Evolutionary conservation across 495 filamentous ascomycete species (phyloP).

Genomic region (Xanthoparmelia taractica): DNA sequence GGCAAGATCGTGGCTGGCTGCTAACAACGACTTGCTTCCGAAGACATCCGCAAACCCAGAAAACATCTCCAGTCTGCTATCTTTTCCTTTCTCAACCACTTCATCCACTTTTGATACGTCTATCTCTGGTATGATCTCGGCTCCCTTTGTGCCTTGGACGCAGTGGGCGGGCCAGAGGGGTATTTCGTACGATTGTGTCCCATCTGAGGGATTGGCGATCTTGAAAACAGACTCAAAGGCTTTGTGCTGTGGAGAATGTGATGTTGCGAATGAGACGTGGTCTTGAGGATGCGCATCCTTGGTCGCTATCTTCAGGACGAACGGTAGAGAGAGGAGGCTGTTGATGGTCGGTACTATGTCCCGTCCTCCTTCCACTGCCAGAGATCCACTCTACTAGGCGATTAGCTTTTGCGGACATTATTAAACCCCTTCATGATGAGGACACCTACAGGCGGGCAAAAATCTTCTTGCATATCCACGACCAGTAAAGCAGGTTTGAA

Average conservation of each 20-base stretch:
- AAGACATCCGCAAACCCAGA: constrained; percentile 77
- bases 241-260: constrained; percentile 60
- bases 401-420: constrained; percentile 5
- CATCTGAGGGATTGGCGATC: constrained; percentile 61
- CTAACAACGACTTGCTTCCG: constrained; percentile 38
- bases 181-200: constrained; percentile 54
- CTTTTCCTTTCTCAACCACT: constrained; percentile 69
- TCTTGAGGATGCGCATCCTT: constrained; percentile 79
- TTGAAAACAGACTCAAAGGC: constrained; percentile 57
- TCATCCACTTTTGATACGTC: constrained; percentile 50
- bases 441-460: constrained; percentile 73
- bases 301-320: constrained; percentile 68
- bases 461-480: constrained; percentile 93
- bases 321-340: constrained; percentile 62
- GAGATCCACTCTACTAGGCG: constrained; percentile 59
- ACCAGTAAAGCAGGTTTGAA: constrained; percentile 60
- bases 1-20: constrained; percentile 54
- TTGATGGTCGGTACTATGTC: constrained; percentile 65
- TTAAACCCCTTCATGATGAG: background rate
- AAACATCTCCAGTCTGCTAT: constrained; percentile 79
- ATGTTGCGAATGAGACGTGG: constrained; percentile 85
- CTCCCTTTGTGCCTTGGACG: constrained; percentile 64
- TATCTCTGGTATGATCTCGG: constrained; percentile 68
- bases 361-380: constrained; percentile 68
- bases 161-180: constrained; percentile 88